Percentiles rank a stretch among this genome's conserved stretches.
These are phyloP conservation scores for Glycine tomentella DNA, from an alignment of 306 rosid genomes.

Conservation along the genomic window DNA sequence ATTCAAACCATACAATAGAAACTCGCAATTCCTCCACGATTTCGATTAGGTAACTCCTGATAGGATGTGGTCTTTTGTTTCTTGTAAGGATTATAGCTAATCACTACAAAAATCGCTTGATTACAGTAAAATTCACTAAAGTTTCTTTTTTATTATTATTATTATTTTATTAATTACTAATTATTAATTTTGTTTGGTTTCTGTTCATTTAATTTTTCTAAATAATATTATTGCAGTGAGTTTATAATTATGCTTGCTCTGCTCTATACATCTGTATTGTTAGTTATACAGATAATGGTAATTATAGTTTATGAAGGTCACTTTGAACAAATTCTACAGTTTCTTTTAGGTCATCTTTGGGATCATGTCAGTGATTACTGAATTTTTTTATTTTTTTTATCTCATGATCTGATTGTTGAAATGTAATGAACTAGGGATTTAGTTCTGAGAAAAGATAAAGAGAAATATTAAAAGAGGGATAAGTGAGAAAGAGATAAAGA, in stretches of 20 bases:
- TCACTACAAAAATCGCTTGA: constrained; percentile 31
- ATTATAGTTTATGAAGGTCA: constrained; percentile 21
- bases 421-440: constrained; percentile 40
- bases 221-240: constrained; percentile 39
- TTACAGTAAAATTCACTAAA: constrained; percentile 39
- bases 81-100: constrained; percentile 36
- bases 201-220: constrained; percentile 8
- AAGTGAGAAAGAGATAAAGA: constrained; percentile 1
- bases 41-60: constrained; percentile 36
- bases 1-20: constrained; percentile 26
- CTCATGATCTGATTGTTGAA: constrained; percentile 51
- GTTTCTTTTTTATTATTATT: constrained; percentile 9
- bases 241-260: constrained; percentile 32
- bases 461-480: constrained; percentile 18
- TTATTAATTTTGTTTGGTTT: constrained; percentile 30
- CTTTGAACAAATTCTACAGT: constrained; percentile 20
- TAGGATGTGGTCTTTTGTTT: constrained; percentile 40
- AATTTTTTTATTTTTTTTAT: constrained; percentile 11
- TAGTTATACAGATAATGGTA: constrained; percentile 33
- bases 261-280: constrained; percentile 14
- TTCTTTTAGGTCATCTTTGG: constrained; percentile 36
- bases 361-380: constrained; percentile 36
- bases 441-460: constrained; percentile 1
- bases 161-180: background rate
- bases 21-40: constrained; percentile 43